These are phyloP conservation scores for Murraya paniculata DNA, from an alignment of 345 rosid species.

Conservation along the genomic window DNA sequence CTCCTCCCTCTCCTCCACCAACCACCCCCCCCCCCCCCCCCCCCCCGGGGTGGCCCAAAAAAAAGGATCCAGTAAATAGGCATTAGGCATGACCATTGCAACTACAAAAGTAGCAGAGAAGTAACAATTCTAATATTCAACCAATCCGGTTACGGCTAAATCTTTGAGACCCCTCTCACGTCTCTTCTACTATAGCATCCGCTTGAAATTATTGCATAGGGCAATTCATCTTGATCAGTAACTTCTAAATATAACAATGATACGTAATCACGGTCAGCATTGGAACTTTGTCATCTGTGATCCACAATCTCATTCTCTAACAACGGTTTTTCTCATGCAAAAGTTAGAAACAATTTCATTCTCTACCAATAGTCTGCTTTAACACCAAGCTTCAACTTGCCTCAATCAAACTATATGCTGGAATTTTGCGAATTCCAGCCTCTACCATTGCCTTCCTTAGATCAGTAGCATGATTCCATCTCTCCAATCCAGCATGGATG, in stretches of 20 bases:
- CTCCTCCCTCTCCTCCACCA: too few species aligned
- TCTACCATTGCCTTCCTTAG: constrained; percentile 46
- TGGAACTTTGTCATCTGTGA: background rate
- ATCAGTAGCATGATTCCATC: constrained; percentile 55
- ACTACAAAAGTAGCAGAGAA: background rate
- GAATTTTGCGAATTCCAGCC: constrained; percentile 42
- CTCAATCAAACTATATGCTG: constrained; percentile 50
- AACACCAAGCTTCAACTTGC: background rate
- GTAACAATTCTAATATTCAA: background rate
- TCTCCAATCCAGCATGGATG: constrained; percentile 41
- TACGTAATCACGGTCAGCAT: background rate
- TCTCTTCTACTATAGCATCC: background rate
- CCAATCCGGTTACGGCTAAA: background rate
- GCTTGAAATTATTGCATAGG: too few species aligned
- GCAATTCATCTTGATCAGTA: too few species aligned
- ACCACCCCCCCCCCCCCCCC: accelerated
- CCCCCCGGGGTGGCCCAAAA: too few species aligned
- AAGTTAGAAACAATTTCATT: background rate
- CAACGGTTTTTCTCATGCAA: background rate
- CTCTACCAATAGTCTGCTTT: background rate
- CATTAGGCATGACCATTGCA: background rate
- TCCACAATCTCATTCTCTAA: background rate
- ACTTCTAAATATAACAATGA: too few species aligned
- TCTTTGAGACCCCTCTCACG: background rate
- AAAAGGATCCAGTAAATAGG: background rate